Conservation (phyloP, 2,329 filamentous ascomycete species). For the Sporothrix euskadiensis region DNA sequence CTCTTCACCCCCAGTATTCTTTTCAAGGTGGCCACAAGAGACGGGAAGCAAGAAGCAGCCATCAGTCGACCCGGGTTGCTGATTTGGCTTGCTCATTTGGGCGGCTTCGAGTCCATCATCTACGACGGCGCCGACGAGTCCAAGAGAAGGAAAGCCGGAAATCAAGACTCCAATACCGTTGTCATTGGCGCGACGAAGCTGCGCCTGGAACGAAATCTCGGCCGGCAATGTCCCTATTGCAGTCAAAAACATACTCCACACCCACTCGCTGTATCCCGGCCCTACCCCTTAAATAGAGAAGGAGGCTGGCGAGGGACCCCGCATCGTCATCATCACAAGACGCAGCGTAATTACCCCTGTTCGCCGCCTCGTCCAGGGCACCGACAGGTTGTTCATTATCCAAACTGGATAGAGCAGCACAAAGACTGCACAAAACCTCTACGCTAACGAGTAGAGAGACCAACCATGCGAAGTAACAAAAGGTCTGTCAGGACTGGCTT, state of each 20-base stretch:
- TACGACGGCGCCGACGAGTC: not conserved
- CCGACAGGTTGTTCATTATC: slow-evolving; percentile 12
- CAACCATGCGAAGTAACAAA: slow-evolving; percentile 8
- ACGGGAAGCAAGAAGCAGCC: slow-evolving; percentile 29
- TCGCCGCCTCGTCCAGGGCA: not conserved
- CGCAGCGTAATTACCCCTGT: slow-evolving; percentile 28
- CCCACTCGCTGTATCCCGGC: not conserved
- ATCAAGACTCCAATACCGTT: not conserved
- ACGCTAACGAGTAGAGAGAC: not conserved
- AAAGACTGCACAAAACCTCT: not conserved
- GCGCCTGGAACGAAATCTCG: not conserved
- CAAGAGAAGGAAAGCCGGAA: not conserved
- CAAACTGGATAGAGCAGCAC: slow-evolving; percentile 16
- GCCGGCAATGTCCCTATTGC: not conserved
- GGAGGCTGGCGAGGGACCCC: slow-evolving; percentile 25
- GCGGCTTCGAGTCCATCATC: not conserved
- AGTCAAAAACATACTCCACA: not conserved
- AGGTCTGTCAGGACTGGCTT: not conserved
- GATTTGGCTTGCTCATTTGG: slow-evolving; percentile 29
- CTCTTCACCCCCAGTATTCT: slow-evolving; percentile 31
- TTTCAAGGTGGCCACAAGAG: slow-evolving; percentile 30
- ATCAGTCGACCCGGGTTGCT: slow-evolving; percentile 35
- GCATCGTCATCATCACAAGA: slow-evolving; percentile 30
- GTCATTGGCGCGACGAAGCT: not conserved
- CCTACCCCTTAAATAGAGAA: slow-evolving; percentile 19